phyloP scores from a whole-genome alignment of 352 stramenopile genomes.

The Blastocystis sp. region DNA sequence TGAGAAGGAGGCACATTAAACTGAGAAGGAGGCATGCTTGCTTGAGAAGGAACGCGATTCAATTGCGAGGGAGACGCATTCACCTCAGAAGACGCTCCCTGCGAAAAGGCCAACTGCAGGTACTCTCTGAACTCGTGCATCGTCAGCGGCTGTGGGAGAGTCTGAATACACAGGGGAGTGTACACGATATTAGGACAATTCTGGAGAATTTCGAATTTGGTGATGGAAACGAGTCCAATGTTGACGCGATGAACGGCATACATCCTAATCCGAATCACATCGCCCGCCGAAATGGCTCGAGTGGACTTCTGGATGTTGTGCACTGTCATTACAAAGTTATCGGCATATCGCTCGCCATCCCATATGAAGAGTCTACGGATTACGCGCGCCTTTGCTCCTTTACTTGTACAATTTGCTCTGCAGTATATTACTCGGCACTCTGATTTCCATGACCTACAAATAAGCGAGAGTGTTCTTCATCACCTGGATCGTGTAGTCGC shows the following conservation, averaged over 20 bases:
- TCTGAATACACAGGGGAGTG: slow-evolving; percentile 48
- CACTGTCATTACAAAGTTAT: slow-evolving; percentile 11
- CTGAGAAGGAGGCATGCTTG: too few species aligned
- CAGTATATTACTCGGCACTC: background rate
- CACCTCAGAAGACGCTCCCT: too few species aligned
- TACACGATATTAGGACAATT: slow-evolving; percentile 28
- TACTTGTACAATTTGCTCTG: slow-evolving; percentile 23
- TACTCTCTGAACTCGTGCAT: slow-evolving; percentile 4
- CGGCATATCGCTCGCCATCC: slow-evolving; percentile 30
- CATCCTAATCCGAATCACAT: background rate
- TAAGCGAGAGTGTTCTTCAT: background rate
- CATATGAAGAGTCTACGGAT: slow-evolving; percentile 57
- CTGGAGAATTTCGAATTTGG: background rate
- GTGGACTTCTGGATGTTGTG: background rate
- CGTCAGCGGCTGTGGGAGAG: slow-evolving; percentile 25
- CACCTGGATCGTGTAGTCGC: slow-evolving; percentile 42
- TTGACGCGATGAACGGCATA: background rate
- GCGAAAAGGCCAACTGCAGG: background rate
- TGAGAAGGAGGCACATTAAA: too few species aligned
- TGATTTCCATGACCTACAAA: slow-evolving; percentile 23
- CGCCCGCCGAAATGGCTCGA: background rate
- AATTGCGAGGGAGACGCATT: too few species aligned
- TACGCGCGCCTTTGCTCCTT: background rate
- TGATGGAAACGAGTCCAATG: background rate
- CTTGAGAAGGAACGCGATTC: too few species aligned